phyloP scores from a whole-genome alignment of 805 yeast genomes.

The Helenozyma baotianmanensis region DNA sequence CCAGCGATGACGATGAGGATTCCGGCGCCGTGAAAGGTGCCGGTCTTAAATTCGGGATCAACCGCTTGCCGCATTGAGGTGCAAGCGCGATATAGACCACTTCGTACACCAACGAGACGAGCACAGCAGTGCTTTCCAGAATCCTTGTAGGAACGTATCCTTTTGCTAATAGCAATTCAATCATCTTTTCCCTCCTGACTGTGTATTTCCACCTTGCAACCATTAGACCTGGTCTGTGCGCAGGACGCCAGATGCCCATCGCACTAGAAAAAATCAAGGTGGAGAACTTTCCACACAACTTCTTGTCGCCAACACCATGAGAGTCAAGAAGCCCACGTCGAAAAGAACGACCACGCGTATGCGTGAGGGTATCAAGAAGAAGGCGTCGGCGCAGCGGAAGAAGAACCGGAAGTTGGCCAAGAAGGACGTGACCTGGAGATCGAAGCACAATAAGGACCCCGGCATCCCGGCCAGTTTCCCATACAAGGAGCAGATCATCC shows the following conservation, averaged over 20 bases:
- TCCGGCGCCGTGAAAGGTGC: too few relatives aligned
- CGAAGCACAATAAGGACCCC: conserved; percentile 77
- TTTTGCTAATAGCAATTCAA: too few relatives aligned
- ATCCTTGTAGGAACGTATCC: too few relatives aligned
- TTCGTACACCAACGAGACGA: too few relatives aligned
- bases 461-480: conserved; percentile 96
- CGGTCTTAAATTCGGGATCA: too few relatives aligned
- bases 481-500: conserved; percentile 77
- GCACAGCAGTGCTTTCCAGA: too few relatives aligned
- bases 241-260: conserved; percentile 12
- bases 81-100: too few relatives aligned
- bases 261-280: conserved; percentile 1
- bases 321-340: conserved; percentile 63
- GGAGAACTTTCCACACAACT: neutral
- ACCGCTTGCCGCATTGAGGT: too few relatives aligned
- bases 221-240: neutral
- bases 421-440: conserved; percentile 92
- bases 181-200: too few relatives aligned
- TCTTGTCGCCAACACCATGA: conserved; percentile 24
- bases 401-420: conserved; percentile 79
- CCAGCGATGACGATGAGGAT: too few relatives aligned
- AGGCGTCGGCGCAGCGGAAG: conserved; percentile 86
- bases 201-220: too few relatives aligned
- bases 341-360: conserved; percentile 89
- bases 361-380: conserved; percentile 95